These are phyloP conservation scores for Geotrichum fermentans DNA, from an alignment of 1,139 yeast genomes.

Conservation along the genomic window DNA sequence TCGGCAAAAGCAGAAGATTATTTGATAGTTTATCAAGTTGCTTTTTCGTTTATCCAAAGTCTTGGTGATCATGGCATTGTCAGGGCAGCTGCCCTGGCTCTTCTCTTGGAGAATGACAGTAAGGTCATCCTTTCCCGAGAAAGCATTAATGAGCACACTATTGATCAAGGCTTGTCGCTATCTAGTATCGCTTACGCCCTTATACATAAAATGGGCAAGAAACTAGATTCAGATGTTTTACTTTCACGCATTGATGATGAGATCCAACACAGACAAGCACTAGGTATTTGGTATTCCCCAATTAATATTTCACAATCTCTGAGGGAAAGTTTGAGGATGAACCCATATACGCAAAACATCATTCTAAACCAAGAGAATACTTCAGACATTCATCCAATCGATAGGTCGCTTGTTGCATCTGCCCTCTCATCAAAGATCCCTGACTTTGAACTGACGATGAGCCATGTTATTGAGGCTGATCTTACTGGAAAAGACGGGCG, in stretches of 20 bases:
- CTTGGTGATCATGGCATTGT: conserved; percentile 13
- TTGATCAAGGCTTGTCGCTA: conserved; percentile 6
- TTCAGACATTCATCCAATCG: not conserved
- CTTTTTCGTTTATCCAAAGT: not conserved
- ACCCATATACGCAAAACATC: not conserved
- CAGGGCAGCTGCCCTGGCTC: conserved; percentile 11
- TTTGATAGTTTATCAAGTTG: not conserved
- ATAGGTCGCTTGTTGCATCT: not conserved
- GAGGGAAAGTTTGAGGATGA: not conserved
- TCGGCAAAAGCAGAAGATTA: not conserved
- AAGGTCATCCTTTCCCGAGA: not conserved
- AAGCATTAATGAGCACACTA: not conserved
- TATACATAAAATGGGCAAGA: not conserved
- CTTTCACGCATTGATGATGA: not conserved
- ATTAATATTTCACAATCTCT: not conserved
- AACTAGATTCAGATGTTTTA: not conserved
- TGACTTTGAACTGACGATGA: conserved; percentile 4
- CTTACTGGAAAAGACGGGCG: not conserved
- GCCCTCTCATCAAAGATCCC: not conserved
- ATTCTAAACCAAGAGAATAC: not conserved
- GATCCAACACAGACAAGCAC: not conserved
- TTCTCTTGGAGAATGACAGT: conserved; percentile 4
- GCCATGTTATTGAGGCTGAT: not conserved
- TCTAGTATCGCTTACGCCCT: not conserved
- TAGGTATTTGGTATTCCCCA: conserved; percentile 6